A percentile compares a stretch with the other conserved stretches of the same genome.
These are phyloP conservation scores for Phytopythium oedochilum DNA, from an alignment of 352 stramenopile species.

Conservation along the genomic window DNA sequence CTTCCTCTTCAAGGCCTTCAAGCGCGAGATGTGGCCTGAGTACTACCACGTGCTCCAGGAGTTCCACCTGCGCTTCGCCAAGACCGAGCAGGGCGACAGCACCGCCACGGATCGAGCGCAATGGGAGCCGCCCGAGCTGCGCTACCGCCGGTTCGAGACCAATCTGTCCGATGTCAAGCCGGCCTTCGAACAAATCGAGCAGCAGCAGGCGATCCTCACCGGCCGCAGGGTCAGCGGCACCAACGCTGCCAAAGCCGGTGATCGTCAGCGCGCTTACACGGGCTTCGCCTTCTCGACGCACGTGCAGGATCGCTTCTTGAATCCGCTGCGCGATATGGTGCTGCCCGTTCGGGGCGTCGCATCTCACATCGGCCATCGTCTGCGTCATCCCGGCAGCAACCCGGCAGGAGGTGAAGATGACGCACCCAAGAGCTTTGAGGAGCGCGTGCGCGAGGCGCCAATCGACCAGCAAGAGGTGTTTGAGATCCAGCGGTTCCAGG, in stretches of 20 bases:
- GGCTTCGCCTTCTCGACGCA: conserved; percentile 85
- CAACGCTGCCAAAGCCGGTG: neutral
- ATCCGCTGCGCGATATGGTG: conserved; percentile 69
- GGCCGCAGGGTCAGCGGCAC: neutral
- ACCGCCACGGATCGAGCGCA: conserved; percentile 34
- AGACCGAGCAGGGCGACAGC: neutral
- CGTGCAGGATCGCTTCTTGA: conserved; percentile 72
- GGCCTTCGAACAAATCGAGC: conserved; percentile 53
- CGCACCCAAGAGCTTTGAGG: conserved; percentile 46
- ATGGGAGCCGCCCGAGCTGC: conserved; percentile 59
- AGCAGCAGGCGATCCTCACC: conserved; percentile 14
- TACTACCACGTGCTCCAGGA: conserved; percentile 89
- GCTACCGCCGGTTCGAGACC: conserved; percentile 68
- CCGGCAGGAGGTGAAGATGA: conserved; percentile 10
- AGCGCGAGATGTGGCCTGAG: conserved; percentile 76
- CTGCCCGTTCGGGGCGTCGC: conserved; percentile 58
- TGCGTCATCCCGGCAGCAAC: neutral
- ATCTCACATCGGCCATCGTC: conserved; percentile 13
- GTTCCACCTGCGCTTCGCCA: conserved; percentile 36
- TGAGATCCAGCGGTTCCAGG: conserved; percentile 82
- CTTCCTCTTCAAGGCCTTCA: conserved; percentile 83
- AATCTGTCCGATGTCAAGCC: conserved; percentile 56
- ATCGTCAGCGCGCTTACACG: conserved; percentile 59
- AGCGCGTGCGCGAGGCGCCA: conserved; percentile 47
- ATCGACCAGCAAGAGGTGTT: conserved; percentile 68